Evolutionary conservation across 129 eudicot genomes (phyloP).

Genomic region (Gnaphalium uliginosum): DNA sequence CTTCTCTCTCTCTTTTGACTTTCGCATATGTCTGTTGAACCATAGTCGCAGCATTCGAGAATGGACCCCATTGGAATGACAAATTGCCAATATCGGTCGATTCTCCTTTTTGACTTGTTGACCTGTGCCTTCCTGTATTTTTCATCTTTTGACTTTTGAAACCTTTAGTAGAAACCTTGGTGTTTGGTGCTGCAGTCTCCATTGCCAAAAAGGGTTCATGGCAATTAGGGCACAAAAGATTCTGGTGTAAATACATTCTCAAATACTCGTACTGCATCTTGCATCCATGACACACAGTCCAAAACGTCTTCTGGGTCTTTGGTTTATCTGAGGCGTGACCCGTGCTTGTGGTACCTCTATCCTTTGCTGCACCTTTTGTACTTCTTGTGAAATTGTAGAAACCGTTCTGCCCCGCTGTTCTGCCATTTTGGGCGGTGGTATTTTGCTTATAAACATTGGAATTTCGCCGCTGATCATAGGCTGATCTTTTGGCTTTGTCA

Average conservation of each 20-base stretch:
- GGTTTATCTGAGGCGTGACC: slow-evolving; percentile 24
- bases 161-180: slow-evolving; percentile 45
- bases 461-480: slow-evolving; percentile 57
- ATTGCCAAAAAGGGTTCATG: slow-evolving; percentile 69
- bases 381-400: slow-evolving; percentile 57
- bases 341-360: slow-evolving; percentile 23
- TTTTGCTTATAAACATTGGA: slow-evolving; percentile 19
- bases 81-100: slow-evolving; percentile 20
- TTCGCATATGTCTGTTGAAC: slow-evolving; percentile 81
- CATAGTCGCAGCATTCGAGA: slow-evolving; percentile 74
- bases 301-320: slow-evolving; percentile 50
- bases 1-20: slow-evolving; percentile 79
- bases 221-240: slow-evolving; percentile 88
- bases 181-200: slow-evolving; percentile 60
- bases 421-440: slow-evolving; percentile 22
- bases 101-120: slow-evolving; percentile 12
- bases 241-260: slow-evolving; percentile 67
- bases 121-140: slow-evolving; percentile 31
- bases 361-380: slow-evolving; percentile 44
- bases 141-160: slow-evolving; percentile 34
- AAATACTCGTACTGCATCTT: slow-evolving; percentile 89
- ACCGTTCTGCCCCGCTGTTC: slow-evolving; percentile 49
- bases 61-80: slow-evolving; percentile 72
- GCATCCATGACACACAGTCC: slow-evolving; percentile 89
- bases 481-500: slow-evolving; percentile 57